Evolutionary conservation across 2,329 filamentous ascomycete genomes (phyloP).

Genomic region (Trichophyton benhamiae): DNA sequence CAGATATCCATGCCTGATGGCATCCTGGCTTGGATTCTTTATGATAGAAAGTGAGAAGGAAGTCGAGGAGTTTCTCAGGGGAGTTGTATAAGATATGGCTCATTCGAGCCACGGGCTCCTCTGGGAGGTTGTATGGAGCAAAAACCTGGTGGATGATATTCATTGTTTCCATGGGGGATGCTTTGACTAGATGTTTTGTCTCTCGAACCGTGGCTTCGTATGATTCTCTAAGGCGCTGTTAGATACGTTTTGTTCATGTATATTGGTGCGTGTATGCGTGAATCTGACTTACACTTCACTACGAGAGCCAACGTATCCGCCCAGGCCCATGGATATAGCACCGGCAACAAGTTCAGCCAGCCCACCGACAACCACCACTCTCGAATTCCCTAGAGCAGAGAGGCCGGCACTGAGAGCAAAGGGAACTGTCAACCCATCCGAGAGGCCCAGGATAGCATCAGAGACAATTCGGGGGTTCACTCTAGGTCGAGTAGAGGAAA

Average conservation of each 20-base stretch:
- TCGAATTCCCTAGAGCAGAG: slow-evolving; percentile 28
- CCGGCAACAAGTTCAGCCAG: slow-evolving; percentile 32
- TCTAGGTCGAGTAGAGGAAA: slow-evolving; percentile 19
- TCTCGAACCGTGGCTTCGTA: slow-evolving; percentile 36
- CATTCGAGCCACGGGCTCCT: slow-evolving; percentile 25
- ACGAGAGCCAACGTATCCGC: slow-evolving; percentile 36
- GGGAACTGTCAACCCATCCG: slow-evolving; percentile 33
- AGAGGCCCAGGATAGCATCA: slow-evolving; percentile 32
- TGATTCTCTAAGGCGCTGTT: slow-evolving; percentile 25
- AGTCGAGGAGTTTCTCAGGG: slow-evolving; percentile 32
- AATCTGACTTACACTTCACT: slow-evolving; percentile 36
- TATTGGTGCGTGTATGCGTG: neutral
- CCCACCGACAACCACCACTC: slow-evolving; percentile 30
- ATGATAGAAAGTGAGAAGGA: slow-evolving; percentile 39
- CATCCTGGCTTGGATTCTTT: slow-evolving; percentile 34
- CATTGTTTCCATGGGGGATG: slow-evolving; percentile 26
- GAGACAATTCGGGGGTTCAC: slow-evolving; percentile 37
- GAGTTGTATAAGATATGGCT: slow-evolving; percentile 27
- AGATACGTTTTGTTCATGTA: neutral
- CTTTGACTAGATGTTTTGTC: slow-evolving; percentile 30
- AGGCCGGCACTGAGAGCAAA: slow-evolving; percentile 34
- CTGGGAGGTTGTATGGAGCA: slow-evolving; percentile 29
- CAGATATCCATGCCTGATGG: slow-evolving; percentile 41
- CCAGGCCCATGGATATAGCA: slow-evolving; percentile 33
- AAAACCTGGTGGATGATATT: slow-evolving; percentile 33